Percentiles rank a stretch among this genome's conserved stretches.
phyloP scores from a whole-genome alignment of 495 filamentous ascomycete genomes.

The Bacidia gigantensis region DNA sequence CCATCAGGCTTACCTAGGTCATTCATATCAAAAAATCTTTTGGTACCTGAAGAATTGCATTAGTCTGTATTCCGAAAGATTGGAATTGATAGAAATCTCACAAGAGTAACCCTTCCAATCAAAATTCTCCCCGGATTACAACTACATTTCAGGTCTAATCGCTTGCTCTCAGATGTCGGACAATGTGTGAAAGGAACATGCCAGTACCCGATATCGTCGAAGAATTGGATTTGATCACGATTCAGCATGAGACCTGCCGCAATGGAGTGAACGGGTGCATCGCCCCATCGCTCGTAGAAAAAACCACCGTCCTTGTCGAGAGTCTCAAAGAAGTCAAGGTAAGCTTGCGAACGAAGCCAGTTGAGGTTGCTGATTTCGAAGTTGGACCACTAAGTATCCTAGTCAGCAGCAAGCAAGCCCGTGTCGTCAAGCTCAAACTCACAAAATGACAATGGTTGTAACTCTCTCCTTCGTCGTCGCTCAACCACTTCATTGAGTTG shows the following conservation, averaged over 20 bases:
- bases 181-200: constrained; percentile 99
- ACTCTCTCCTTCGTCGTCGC: constrained; percentile 72
- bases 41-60: constrained; percentile 43
- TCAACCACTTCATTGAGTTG: constrained; percentile 85
- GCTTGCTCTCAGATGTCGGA: constrained; percentile 68
- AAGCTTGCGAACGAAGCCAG: constrained; percentile 68
- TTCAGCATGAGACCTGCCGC: constrained; percentile 71
- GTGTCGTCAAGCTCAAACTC: constrained; percentile 25
- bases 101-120: constrained; percentile 97
- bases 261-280: constrained; percentile 90
- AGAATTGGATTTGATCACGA: constrained; percentile 94
- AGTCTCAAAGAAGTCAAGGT: constrained; percentile 66
- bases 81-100: constrained; percentile 34
- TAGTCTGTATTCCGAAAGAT: not conserved
- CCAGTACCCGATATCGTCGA: constrained; percentile 97
- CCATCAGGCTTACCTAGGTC: constrained; percentile 67
- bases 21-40: constrained; percentile 71
- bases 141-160: constrained; percentile 72
- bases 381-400: constrained; percentile 60
- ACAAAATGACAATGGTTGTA: constrained; percentile 98
- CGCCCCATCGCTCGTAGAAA: constrained; percentile 89
- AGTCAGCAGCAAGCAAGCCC: not conserved
- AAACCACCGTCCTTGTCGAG: constrained; percentile 76
- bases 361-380: constrained; percentile 78
- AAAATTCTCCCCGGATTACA: constrained; percentile 95